Conservation (phyloP, 176 grass and related monocot genomes). For the Pharus latifolius region DNA sequence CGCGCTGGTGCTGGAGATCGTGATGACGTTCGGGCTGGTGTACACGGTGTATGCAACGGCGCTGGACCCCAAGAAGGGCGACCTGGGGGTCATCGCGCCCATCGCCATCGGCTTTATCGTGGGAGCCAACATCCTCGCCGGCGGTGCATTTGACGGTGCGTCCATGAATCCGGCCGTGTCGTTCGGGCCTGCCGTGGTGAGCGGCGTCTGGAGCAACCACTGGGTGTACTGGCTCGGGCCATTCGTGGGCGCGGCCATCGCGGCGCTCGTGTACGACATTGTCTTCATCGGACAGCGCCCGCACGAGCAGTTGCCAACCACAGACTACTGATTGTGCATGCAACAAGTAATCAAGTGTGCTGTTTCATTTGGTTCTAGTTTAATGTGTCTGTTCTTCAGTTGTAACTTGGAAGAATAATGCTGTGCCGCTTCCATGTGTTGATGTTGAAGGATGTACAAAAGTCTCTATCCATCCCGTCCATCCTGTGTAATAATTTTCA, state of each 20-base stretch:
- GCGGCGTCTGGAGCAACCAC: constrained; percentile 53
- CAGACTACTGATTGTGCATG: constrained; percentile 39
- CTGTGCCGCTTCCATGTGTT: too few relatives aligned
- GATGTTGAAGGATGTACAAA: neutral
- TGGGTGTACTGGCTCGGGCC: constrained; percentile 92
- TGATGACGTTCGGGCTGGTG: constrained; percentile 84
- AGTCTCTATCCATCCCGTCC: too few relatives aligned
- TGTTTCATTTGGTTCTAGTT: too few relatives aligned
- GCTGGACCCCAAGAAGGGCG: constrained; percentile 54
- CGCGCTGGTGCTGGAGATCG: constrained; percentile 56
- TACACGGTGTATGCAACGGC: constrained; percentile 83
- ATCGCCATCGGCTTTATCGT: constrained; percentile 77
- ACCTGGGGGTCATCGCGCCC: constrained; percentile 48
- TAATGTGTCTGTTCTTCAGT: too few relatives aligned
- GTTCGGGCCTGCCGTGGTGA: constrained; percentile 62
- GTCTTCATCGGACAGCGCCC: constrained; percentile 60
- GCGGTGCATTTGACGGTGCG: constrained; percentile 66
- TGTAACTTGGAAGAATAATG: too few relatives aligned
- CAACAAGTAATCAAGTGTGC: too few relatives aligned
- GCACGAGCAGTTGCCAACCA: constrained; percentile 43
- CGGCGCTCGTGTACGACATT: constrained; percentile 56
- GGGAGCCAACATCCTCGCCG: constrained; percentile 72
- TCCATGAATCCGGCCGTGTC: constrained; percentile 84
- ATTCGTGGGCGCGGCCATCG: constrained; percentile 50
- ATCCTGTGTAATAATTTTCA: too few relatives aligned